Conservation (phyloP, 306 rosid species). For the Sphenostylis stenocarpa region DNA sequence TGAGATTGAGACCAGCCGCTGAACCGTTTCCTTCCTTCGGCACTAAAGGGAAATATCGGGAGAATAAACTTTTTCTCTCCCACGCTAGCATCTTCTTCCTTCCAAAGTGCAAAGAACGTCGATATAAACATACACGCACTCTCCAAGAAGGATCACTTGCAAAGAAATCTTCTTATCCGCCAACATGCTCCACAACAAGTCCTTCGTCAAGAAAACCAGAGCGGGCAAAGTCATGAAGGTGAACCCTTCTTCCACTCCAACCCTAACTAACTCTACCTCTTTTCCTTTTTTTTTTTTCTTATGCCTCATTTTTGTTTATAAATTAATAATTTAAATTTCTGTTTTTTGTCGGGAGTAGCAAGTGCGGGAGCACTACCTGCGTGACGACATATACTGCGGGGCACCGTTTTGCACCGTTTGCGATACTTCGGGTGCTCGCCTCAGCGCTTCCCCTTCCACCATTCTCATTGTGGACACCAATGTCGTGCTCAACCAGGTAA, state of each 20-base stretch:
- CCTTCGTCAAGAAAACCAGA: constrained; percentile 75
- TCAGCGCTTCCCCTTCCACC: constrained; percentile 58
- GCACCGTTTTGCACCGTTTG: constrained; percentile 71
- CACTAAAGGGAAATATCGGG: background rate
- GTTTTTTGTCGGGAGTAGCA: constrained; percentile 49
- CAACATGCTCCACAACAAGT: constrained; percentile 80
- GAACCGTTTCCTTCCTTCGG: background rate
- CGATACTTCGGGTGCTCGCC: constrained; percentile 59
- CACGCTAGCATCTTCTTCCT: background rate
- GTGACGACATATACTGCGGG: constrained; percentile 90
- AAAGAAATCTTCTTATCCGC: background rate
- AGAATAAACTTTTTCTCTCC: background rate
- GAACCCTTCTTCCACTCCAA: background rate
- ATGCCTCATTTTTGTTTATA: background rate
- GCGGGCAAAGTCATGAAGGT: constrained; percentile 86
- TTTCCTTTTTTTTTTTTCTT: background rate
- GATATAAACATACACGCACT: background rate
- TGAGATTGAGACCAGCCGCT: background rate
- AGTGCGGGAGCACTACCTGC: constrained; percentile 86
- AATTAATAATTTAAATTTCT: background rate
- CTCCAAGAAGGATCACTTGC: background rate
- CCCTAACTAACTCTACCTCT: background rate
- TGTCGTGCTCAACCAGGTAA: constrained; percentile 85
- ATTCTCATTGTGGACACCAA: constrained; percentile 87
- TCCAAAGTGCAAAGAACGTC: background rate